Evolutionary conservation across 768 basidiomycete genomes (phyloP).

Genomic region (Serendipita indica): DNA sequence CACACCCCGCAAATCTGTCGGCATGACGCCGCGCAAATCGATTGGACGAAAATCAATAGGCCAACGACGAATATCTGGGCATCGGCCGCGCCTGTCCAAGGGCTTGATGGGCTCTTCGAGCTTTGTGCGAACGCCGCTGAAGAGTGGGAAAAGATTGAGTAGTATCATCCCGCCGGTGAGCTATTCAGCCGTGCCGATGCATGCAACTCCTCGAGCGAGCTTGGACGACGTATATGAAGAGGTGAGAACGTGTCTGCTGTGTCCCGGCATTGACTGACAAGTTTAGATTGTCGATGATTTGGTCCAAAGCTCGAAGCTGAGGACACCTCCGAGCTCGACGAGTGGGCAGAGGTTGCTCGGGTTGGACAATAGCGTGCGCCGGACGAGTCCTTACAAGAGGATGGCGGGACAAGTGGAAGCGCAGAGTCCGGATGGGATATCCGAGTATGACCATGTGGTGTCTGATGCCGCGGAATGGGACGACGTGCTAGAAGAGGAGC

Average conservation of each 20-base stretch:
- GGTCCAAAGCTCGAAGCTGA: neutral
- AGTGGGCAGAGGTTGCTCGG: neutral
- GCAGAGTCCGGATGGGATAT: neutral
- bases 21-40: neutral
- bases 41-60: neutral
- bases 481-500: neutral
- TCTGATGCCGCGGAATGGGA: neutral
- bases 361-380: neutral
- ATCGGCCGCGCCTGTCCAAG: neutral
- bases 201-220: conserved; percentile 4
- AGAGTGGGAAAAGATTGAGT: conserved; percentile 1
- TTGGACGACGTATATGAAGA: conserved; percentile 10
- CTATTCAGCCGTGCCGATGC: neutral
- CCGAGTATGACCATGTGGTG: neutral
- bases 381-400: neutral
- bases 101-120: neutral
- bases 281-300: conserved; percentile 4
- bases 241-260: neutral
- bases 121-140: neutral
- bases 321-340: neutral
- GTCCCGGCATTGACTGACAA: neutral
- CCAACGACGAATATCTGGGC: neutral
- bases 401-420: neutral
- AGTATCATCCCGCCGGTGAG: neutral
- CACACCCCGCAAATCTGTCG: no score